A percentile compares a stretch with the other conserved stretches of the same genome.
phyloP scores from a whole-genome alignment of 2,329 filamentous ascomycete species.

The Didymella keratinophila region DNA sequence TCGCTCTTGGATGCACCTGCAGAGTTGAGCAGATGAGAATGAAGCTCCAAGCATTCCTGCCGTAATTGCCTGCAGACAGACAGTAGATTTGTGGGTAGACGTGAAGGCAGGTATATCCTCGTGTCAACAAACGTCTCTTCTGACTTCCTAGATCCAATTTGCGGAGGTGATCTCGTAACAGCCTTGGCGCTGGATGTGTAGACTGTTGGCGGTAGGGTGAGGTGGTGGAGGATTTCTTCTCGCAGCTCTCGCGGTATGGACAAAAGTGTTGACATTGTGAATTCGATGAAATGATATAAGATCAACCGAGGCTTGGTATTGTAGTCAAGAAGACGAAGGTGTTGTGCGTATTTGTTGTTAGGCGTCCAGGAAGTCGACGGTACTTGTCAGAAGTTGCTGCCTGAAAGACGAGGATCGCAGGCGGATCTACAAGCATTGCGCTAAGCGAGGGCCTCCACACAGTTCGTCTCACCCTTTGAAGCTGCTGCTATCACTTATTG shows the following conservation, averaged over 20 bases:
- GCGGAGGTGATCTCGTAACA: slow-evolving; percentile 24
- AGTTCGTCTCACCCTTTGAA: neutral
- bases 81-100: slow-evolving; percentile 31
- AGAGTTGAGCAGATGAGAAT: slow-evolving; percentile 24
- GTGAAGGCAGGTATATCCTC: slow-evolving; percentile 38
- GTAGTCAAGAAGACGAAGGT: neutral
- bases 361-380: neutral
- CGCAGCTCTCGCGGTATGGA: slow-evolving; percentile 39
- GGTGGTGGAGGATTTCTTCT: slow-evolving; percentile 36
- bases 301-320: neutral
- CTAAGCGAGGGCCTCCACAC: neutral
- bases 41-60: slow-evolving; percentile 34
- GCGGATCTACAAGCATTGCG: neutral
- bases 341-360: neutral
- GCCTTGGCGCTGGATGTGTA: slow-evolving; percentile 33
- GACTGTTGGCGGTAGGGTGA: slow-evolving; percentile 31
- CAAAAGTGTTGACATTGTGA: slow-evolving; percentile 23
- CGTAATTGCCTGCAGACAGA: slow-evolving; percentile 39
- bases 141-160: slow-evolving; percentile 1
- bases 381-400: slow-evolving; percentile 14
- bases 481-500: neutral
- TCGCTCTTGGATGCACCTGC: neutral
- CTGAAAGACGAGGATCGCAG: slow-evolving; percentile 9
- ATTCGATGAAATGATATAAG: neutral
- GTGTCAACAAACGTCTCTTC: slow-evolving; percentile 35